phyloP scores from a whole-genome alignment of 345 rosid genomes.

The Draba incana region DNA sequence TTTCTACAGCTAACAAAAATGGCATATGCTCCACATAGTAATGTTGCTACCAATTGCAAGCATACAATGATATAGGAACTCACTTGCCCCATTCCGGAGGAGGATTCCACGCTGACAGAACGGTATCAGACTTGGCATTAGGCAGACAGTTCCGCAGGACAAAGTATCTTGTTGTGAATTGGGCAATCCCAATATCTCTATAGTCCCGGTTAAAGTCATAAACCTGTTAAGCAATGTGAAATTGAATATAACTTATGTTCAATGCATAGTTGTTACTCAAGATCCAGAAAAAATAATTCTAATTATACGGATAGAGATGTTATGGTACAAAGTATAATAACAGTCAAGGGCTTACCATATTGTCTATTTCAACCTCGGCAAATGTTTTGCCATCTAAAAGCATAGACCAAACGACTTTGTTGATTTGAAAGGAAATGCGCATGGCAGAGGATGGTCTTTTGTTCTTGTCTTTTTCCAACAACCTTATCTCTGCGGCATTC shows the following conservation, averaged over 20 bases:
- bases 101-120: conserved; percentile 96
- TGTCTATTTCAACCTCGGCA: conserved; percentile 98
- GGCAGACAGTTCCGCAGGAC: conserved; percentile 84
- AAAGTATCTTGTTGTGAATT: conserved; percentile 79
- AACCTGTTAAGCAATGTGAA: conserved; percentile 51
- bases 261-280: neutral
- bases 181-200: conserved; percentile 88
- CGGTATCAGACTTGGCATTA: conserved; percentile 85
- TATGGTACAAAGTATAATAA: neutral
- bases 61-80: conserved; percentile 6
- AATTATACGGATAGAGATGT: neutral
- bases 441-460: conserved; percentile 97
- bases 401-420: conserved; percentile 95
- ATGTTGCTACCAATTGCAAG: no score
- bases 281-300: neutral
- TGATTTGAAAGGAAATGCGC: conserved; percentile 89
- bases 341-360: conserved; percentile 64
- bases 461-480: conserved; percentile 94
- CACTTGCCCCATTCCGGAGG: conserved; percentile 99
- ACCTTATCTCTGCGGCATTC: conserved; percentile 81
- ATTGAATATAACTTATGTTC: neutral
- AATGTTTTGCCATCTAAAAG: conserved; percentile 94
- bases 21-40: neutral
- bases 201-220: conserved; percentile 97
- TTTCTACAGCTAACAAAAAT: neutral